phyloP scores from a whole-genome alignment of 2,329 filamentous ascomycete species.

The Penicillium sp. region DNA sequence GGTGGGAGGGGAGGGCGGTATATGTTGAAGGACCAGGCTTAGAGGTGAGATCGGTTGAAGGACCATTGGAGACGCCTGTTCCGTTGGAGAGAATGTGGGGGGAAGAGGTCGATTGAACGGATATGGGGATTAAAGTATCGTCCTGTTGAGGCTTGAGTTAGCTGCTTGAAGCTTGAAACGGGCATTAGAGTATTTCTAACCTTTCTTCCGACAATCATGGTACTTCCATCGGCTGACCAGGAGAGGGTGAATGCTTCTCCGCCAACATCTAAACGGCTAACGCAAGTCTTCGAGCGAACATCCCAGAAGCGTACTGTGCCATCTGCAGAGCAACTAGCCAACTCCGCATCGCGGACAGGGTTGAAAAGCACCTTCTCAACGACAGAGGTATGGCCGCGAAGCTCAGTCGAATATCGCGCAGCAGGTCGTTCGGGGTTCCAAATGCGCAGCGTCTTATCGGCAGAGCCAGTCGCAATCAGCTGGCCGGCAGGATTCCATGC shows the following conservation, averaged over 20 bases:
- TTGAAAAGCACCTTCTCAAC: conserved; percentile 54
- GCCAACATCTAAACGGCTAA: conserved; percentile 50
- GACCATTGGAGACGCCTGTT: conserved; percentile 1
- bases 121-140: conserved; percentile 49
- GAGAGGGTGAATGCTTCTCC: conserved; percentile 51
- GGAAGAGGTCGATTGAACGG: conserved; percentile 41
- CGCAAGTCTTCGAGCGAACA: conserved; percentile 50
- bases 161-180: background rate
- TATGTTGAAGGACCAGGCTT: conserved; percentile 31
- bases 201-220: conserved; percentile 50
- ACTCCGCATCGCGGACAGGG: conserved; percentile 50
- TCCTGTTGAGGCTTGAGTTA: conserved; percentile 33
- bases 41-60: conserved; percentile 8
- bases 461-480: conserved; percentile 81
- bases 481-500: conserved; percentile 87
- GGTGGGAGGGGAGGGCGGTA: conserved; percentile 43
- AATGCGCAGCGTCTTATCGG: conserved; percentile 84
- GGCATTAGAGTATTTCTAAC: conserved; percentile 26
- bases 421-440: conserved; percentile 69
- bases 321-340: conserved; percentile 52
- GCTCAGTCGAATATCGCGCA: conserved; percentile 49
- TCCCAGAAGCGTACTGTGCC: conserved; percentile 54
- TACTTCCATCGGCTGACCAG: conserved; percentile 51
- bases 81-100: conserved; percentile 30
- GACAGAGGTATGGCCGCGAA: conserved; percentile 49